Base-by-base conservation (phyloP, 2,329 filamentous ascomycete species). In the Arthrobotrys iridis region DNA sequence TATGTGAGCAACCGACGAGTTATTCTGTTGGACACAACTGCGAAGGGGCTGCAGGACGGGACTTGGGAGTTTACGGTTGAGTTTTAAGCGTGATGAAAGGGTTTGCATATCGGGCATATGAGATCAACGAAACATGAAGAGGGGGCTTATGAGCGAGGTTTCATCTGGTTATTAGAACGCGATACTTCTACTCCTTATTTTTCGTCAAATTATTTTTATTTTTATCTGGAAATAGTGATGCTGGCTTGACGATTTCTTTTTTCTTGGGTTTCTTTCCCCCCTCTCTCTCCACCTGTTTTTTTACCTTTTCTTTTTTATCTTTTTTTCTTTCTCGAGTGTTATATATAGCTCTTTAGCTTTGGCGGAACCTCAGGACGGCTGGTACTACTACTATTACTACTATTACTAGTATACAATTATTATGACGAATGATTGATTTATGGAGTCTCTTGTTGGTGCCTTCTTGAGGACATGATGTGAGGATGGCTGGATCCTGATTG, bases 1-100 rank as follows among this genome's bases (percentile, higher is more conserved):
- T 99, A 99, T 82, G 99, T 96, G 84, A 97, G 92, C 82, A 94
- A 95, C 83, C 88, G 95, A 63, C 88, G 95, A 46, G 87, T 97
- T 22, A 97, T 98, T 77, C 82, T 99, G 7, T 85, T 99, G 18
- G 92, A 93, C 65, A 93, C 97, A 79, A 98, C 95, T 1, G 95
- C 95, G 0, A 91, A 97, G 78, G 97, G 96, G 79, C 84, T 99
- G 60, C 93, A 91, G 79, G 89, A 92, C 81, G 91, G 94, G 95
- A 86, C 82, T 87, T 85, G 76, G 73, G 58, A 60, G 48, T 74
- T 67, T 40, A 60, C 58, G 3, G 63, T 77, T 60, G 64, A 77
- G 28, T 75, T 77, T 57, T 74, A 48, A 76, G 15, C 13, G 13
- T n/a, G n/a, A n/a, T 28, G 7, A 11, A 37, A 22, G 43, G 26